Base-by-base conservation (phyloP, 108 stramenopile genomes). In the Poteriospumella lacustris region DNA sequence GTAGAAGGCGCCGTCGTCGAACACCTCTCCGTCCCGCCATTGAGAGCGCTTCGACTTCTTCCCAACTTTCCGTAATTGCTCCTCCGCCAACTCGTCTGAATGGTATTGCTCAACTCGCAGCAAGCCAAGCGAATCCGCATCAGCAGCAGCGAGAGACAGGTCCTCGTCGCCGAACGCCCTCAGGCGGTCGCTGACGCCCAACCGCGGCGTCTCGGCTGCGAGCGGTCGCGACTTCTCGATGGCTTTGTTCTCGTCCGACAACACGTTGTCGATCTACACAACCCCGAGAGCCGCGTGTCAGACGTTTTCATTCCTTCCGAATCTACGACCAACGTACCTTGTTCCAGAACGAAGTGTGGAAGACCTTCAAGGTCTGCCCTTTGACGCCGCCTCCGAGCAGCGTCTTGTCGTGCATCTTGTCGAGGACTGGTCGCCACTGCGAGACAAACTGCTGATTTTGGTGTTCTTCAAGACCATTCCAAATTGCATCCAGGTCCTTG, bases 1-100 rank as follows among this genome's bases (percentile, higher is more conserved):
- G 84, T 96, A 96, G 33, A 94, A 79, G 81, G 92, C 92, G 15
- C 93, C 86, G 81, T 96, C 95, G 64, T 96, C 94, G 58, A 92
- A 90, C 9, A 58, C 85, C 72, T 81, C 86, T 31, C 31, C 28
- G 43, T 83, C 83, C 47, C 36, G 5, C 70, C 68, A 33, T 33
- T 42, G n/a, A 43, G 80, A 28, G 59, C 59, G 2, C 38, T 59
- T 42, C 79, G 59, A 36, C 58, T n/a, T 19, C 38, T 43, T 62
- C 58, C 5, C 12, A 31, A 41, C 36, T 76, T 34, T 41, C 79
- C 42, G 15, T 24, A 56, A 19, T 19, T 19, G 15, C 52, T 19
- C 24, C 15, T 56, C 24, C 24, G 52, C 52, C 24, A 56, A 24
- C 52, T 56, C 52, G 24, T 56, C 52, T 56, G 52, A 24, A 19